These are phyloP conservation scores for Xylaria palmicola DNA, from an alignment of 495 filamentous ascomycete species.

Conservation along the genomic window DNA sequence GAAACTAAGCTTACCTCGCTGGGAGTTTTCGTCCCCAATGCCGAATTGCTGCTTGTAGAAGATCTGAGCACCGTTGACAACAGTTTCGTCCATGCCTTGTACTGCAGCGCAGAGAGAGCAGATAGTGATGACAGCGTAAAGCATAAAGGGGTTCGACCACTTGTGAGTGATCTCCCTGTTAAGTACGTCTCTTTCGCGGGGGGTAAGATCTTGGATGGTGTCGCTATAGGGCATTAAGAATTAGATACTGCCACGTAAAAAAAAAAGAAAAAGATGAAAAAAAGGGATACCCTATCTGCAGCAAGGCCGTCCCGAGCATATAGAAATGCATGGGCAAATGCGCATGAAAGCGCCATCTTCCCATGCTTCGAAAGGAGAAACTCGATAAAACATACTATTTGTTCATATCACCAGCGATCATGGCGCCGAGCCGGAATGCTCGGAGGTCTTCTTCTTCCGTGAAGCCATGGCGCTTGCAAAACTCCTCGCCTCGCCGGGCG, in stretches of 20 bases:
- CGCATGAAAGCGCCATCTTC: not conserved
- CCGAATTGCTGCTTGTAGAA: constrained; percentile 68
- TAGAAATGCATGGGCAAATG: not conserved
- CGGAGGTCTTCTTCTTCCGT: constrained; percentile 63
- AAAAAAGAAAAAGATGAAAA: no score
- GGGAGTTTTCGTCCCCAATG: constrained; percentile 49
- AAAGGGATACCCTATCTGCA: not conserved
- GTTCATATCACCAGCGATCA: constrained; percentile 50
- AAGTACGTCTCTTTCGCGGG: constrained; percentile 57
- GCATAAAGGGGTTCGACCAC: constrained; percentile 68
- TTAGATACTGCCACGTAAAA: not conserved
- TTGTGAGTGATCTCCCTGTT: constrained; percentile 63
- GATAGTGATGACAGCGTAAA: constrained; percentile 66
- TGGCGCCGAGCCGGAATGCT: constrained; percentile 71
- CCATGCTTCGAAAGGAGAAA: not conserved
- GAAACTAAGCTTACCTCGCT: constrained; percentile 24
- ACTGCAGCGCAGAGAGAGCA: constrained; percentile 52
- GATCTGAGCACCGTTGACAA: constrained; percentile 74
- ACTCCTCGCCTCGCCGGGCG: constrained; percentile 60
- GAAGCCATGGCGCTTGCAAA: constrained; percentile 62
- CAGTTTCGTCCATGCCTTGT: constrained; percentile 73
- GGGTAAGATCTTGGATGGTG: constrained; percentile 52
- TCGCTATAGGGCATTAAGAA: constrained; percentile 25
- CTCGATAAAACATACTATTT: constrained; percentile 31
- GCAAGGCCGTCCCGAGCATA: not conserved